Conservation (phyloP, 208 protist genomes). For the Endotrypanum monterogeii region DNA sequence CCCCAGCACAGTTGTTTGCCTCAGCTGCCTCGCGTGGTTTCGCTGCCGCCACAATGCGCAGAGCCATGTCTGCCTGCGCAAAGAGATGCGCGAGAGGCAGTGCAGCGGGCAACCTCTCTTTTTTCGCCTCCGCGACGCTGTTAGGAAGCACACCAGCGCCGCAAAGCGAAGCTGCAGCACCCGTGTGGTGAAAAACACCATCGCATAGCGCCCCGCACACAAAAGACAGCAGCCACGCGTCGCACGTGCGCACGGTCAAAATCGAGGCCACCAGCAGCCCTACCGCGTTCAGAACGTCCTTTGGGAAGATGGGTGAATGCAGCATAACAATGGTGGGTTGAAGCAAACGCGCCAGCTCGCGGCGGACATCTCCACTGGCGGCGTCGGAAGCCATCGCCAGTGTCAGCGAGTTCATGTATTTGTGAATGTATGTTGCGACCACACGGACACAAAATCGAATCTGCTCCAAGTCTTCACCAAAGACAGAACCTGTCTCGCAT, state of each 20-base stretch:
- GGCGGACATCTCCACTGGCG: constrained; percentile 6
- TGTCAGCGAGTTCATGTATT: constrained; percentile 58
- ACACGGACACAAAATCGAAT: constrained; percentile 86
- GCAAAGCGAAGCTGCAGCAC: background rate
- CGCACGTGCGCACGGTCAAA: constrained; percentile 65
- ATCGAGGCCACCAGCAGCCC: constrained; percentile 79
- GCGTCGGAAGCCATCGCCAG: constrained; percentile 10
- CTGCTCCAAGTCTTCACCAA: constrained; percentile 84
- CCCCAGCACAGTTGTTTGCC: constrained; percentile 9
- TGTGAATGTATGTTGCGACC: constrained; percentile 82
- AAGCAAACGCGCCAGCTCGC: constrained; percentile 46
- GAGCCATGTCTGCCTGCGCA: constrained; percentile 11
- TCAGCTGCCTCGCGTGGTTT: constrained; percentile 6
- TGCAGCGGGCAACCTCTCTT: background rate
- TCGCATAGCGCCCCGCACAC: constrained; percentile 48
- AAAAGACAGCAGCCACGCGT: constrained; percentile 43
- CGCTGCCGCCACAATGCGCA: constrained; percentile 21
- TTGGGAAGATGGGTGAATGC: constrained; percentile 65
- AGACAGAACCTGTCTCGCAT: constrained; percentile 31
- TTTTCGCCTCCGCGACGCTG: no score
- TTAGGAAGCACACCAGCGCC: background rate
- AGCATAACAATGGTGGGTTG: constrained; percentile 70
- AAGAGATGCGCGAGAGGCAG: constrained; percentile 19
- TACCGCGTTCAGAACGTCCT: constrained; percentile 88
- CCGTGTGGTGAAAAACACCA: background rate